Evolutionary conservation across 306 rosid species (phyloP).

Genomic region (Arachis hypogaea): DNA sequence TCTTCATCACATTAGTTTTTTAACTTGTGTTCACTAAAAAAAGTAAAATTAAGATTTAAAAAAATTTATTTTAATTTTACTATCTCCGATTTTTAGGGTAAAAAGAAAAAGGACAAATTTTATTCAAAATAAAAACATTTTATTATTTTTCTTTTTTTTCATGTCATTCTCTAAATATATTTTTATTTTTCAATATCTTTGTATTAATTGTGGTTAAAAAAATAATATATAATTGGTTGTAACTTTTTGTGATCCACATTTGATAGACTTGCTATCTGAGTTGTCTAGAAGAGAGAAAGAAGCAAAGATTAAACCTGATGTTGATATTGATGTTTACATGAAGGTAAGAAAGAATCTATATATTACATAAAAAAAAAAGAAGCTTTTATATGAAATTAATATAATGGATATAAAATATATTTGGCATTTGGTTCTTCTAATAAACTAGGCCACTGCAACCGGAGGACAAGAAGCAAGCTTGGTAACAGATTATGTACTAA

Average conservation of each 20-base stretch:
- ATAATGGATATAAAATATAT: not conserved
- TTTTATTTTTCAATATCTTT: too few relatives aligned
- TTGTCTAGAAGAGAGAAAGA: slow-evolving; percentile 77
- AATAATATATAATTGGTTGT: not conserved
- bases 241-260: not conserved
- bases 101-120: too few relatives aligned
- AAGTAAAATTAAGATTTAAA: too few relatives aligned
- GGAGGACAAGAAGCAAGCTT: slow-evolving; percentile 65
- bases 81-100: too few relatives aligned
- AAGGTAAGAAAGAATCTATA: slow-evolving; percentile 42
- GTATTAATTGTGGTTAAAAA: not conserved
- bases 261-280: slow-evolving; percentile 64
- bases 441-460: slow-evolving; percentile 45
- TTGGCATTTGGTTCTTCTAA: slow-evolving; percentile 1
- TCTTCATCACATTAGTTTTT: not conserved
- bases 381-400: too few relatives aligned
- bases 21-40: too few relatives aligned
- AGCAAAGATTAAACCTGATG: slow-evolving; percentile 77
- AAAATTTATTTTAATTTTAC: too few relatives aligned
- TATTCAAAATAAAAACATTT: too few relatives aligned
- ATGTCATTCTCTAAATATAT: too few relatives aligned
- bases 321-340: slow-evolving; percentile 88
- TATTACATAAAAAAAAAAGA: too few relatives aligned
- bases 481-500: slow-evolving; percentile 70
- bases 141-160: too few relatives aligned